Base-by-base conservation (phyloP, 1,139 yeast species). In the Debaryomycetaceae sp. region DNA sequence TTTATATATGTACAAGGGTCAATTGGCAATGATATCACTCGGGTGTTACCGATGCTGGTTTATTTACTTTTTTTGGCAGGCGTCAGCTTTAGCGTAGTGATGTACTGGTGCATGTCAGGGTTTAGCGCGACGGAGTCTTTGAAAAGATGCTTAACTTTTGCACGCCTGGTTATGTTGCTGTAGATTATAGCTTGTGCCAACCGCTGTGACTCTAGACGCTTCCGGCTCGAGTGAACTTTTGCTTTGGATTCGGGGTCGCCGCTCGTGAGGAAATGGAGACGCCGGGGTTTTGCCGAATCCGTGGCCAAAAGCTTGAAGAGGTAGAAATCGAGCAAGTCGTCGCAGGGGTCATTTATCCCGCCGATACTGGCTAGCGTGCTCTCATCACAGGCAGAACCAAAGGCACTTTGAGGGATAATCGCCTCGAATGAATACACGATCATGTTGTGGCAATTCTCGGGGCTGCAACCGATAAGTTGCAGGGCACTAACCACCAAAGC, bases 311-410 rank as follows among this genome's bases (percentile, higher is more conserved):
- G 30, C 31, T 41, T 46, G 18, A 36, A 33, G 10, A 49, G 27
- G 31, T 51, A 51, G 18, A 41, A 44, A 14, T 33, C 29, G n/a
- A 39, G 31, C 26, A 55, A 38, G 33, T 53, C 58, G 25, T 40
- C 39, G 21, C 38, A 32, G 2, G 59, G 57, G 23, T 49, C 44
- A n/a, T 36, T 31, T 6, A 53, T 35, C 13, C 58, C 59, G 5
- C 32, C 25, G 16, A 28, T 10, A 10, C 13, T 14, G 13, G 16
- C 20, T 4, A 22, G n/a, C 6, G 19, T 19, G 16, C 13, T 11
- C 4, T 27, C 5, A 7, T 16, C 5, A 18, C 14, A 14, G 12
- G 27, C 24, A 6, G 32, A 15, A 13, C 28, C 23, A 16, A 43
- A 38, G 4, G 57, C 56, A 13, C 42, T 30, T 30, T 48, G 52